These are phyloP conservation scores for Trichoderma sp. DNA, from an alignment of 2,329 filamentous ascomycete species.

Conservation along the genomic window DNA sequence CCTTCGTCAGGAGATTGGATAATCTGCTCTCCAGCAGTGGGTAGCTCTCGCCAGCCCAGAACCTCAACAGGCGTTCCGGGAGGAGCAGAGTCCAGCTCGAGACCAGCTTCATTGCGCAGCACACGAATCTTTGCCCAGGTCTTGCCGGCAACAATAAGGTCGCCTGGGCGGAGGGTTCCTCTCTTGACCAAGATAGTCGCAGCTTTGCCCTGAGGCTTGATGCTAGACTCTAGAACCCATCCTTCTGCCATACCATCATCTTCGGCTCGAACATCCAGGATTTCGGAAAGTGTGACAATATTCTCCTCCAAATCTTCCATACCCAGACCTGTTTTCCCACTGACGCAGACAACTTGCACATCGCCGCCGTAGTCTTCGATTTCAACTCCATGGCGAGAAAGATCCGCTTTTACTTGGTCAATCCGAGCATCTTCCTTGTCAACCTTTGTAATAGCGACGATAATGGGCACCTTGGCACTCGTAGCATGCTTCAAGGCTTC, in stretches of 20 bases:
- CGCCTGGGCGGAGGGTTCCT: conserved; percentile 78
- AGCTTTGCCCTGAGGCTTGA: conserved; percentile 80
- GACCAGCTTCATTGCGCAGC: conserved; percentile 81
- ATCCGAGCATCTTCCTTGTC: conserved; percentile 83
- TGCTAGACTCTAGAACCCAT: conserved; percentile 89
- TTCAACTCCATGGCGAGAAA: conserved; percentile 79
- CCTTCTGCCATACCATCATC: conserved; percentile 77
- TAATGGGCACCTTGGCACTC: conserved; percentile 85
- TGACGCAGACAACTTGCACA: conserved; percentile 86
- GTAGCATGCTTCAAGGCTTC: conserved; percentile 95
- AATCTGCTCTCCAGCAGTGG: conserved; percentile 82
- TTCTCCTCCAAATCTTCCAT: conserved; percentile 93
- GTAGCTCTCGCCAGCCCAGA: conserved; percentile 85
- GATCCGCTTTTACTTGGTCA: conserved; percentile 84
- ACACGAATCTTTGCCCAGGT: conserved; percentile 86
- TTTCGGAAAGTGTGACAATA: conserved; percentile 80
- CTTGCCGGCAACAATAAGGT: conserved; percentile 82
- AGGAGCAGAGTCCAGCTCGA: conserved; percentile 68
- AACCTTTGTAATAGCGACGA: conserved; percentile 97
- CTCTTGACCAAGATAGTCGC: conserved; percentile 88
- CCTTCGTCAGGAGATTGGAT: conserved; percentile 80
- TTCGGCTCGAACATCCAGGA: conserved; percentile 87
- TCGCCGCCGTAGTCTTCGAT: conserved; percentile 96
- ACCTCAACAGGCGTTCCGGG: conserved; percentile 92
- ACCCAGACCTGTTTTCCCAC: conserved; percentile 88